Conservation (phyloP, 306 rosid species). For the Casuarina cunninghamiana region DNA sequence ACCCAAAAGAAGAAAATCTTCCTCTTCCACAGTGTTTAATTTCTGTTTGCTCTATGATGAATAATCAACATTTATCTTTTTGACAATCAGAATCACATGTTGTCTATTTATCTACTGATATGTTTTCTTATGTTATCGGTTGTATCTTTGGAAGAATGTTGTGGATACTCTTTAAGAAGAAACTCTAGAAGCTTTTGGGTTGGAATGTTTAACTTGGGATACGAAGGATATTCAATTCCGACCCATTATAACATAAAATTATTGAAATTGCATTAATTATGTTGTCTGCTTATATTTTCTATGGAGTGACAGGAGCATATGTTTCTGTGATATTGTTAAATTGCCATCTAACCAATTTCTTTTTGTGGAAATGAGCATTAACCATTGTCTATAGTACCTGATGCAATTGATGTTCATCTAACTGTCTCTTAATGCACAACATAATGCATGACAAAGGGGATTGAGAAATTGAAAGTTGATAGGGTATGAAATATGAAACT, state of each 20-base stretch:
- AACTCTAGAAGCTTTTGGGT: neutral
- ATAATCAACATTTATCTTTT: slow-evolving; percentile 2
- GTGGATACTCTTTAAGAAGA: neutral
- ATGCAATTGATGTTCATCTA: neutral
- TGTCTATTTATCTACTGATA: neutral
- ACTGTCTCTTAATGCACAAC: neutral
- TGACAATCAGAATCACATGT: neutral
- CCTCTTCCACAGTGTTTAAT: neutral
- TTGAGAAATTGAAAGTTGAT: slow-evolving; percentile 1
- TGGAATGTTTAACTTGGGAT: neutral
- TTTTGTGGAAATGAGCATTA: neutral
- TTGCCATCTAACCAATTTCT: neutral
- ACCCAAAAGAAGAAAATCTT: neutral
- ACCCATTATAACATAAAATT: neutral
- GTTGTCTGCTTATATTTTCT: neutral
- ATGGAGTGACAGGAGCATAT: neutral
- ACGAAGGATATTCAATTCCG: neutral
- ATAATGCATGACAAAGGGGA: neutral
- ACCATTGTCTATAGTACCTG: neutral
- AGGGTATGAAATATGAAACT: neutral
- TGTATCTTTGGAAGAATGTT: neutral
- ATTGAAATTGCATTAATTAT: neutral
- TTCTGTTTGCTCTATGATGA: neutral
- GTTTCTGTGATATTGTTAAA: neutral
- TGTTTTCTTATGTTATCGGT: neutral